Evolutionary conservation across 2,329 filamentous ascomycete genomes (phyloP).

Genomic region (Trichoderma atroviride): DNA sequence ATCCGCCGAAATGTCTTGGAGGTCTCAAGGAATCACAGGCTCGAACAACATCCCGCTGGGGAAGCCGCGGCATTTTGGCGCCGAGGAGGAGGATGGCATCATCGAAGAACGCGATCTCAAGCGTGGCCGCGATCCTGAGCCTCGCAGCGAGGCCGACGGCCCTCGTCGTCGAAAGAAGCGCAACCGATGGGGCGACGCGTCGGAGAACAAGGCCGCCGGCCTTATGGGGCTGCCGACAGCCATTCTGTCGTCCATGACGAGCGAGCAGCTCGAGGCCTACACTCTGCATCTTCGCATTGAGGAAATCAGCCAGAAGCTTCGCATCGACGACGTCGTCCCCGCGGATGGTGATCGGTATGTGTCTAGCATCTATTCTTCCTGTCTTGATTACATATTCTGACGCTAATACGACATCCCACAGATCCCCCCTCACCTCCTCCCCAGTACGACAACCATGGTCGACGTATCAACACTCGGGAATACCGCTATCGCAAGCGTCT

Average conservation of each 20-base stretch:
- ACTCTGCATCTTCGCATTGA: constrained; percentile 95
- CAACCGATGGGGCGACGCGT: constrained; percentile 96
- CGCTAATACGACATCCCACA: constrained; percentile 44
- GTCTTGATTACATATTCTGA: not conserved
- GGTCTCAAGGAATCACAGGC: constrained; percentile 84
- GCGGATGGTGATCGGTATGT: constrained; percentile 91
- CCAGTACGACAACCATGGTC: constrained; percentile 98
- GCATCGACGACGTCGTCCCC: constrained; percentile 98
- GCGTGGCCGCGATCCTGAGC: constrained; percentile 89
- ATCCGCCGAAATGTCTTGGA: constrained; percentile 61
- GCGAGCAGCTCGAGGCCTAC: constrained; percentile 96
- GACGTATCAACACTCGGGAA: constrained; percentile 98
- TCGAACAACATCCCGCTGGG: constrained; percentile 98
- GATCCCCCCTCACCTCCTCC: constrained; percentile 94
- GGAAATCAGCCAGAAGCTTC: constrained; percentile 98
- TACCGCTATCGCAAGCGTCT: constrained; percentile 97
- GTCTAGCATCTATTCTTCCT: not conserved
- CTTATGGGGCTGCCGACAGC: constrained; percentile 96
- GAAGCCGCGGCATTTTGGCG: constrained; percentile 77
- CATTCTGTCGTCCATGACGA: constrained; percentile 97
- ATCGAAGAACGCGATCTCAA: constrained; percentile 60
- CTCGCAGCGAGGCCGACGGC: constrained; percentile 71
- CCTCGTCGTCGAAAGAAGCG: constrained; percentile 93
- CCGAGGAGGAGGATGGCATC: constrained; percentile 53
- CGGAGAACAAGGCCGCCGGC: constrained; percentile 97